Conservation (phyloP, 2,329 filamentous ascomycete species). For the Diaporthe capsici region DNA sequence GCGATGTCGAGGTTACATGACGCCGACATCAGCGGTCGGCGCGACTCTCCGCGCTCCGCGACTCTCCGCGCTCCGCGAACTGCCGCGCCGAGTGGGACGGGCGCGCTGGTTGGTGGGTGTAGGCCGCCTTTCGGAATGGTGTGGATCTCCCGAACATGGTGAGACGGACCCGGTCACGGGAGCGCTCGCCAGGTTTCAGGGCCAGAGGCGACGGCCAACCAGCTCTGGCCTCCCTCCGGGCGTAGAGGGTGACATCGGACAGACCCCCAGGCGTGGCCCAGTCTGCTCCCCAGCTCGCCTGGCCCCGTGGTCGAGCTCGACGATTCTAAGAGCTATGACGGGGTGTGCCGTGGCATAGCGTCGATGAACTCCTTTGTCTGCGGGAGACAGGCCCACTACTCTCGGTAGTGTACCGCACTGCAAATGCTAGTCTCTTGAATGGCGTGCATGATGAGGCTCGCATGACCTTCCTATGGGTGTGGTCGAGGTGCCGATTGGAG, state of each 20-base stretch:
- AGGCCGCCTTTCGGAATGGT: neutral
- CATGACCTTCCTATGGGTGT: conserved; percentile 24
- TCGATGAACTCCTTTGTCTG: neutral
- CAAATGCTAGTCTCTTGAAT: neutral
- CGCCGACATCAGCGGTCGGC: neutral
- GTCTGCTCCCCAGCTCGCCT: neutral
- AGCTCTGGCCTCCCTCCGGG: neutral
- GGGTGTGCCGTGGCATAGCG: neutral
- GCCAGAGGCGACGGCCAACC: conserved; percentile 6
- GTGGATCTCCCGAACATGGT: conserved; percentile 20
- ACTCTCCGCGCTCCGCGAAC: neutral
- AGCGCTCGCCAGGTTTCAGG: conserved; percentile 20
- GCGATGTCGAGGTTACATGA: neutral
- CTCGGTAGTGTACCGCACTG: conserved; percentile 22
- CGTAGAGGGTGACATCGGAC: conserved; percentile 12
- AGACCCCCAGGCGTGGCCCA: neutral
- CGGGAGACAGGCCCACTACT: neutral
- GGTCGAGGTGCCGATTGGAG: neutral
- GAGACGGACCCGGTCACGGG: conserved; percentile 10
- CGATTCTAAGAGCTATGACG: neutral
- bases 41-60: neutral
- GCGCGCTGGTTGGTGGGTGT: conserved; percentile 4
- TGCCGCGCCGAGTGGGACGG: conserved; percentile 1
- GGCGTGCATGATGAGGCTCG: conserved; percentile 25
- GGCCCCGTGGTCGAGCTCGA: neutral